Evolutionary conservation across 768 basidiomycete genomes (phyloP).

Genomic region (Candolleomyces aberdarensis): DNA sequence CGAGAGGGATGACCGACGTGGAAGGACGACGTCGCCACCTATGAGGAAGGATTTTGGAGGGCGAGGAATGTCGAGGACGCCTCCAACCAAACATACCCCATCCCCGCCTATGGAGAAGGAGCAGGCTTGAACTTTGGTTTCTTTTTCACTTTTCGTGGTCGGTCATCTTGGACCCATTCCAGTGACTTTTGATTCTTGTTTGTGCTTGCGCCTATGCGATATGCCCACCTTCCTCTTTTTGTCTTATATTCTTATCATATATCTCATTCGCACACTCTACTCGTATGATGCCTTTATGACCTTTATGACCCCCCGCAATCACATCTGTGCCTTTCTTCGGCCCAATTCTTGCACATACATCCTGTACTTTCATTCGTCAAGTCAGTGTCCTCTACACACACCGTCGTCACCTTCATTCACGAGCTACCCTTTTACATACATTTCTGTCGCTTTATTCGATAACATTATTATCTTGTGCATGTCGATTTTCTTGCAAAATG

Average conservation of each 20-base stretch:
- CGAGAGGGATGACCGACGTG: conserved; percentile 43
- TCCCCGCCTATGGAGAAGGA: conserved; percentile 51
- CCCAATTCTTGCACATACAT: too few relatives aligned
- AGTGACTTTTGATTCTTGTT: background rate
- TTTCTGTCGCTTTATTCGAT: conserved; percentile 1
- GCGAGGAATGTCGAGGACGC: conserved; percentile 41
- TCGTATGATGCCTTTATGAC: too few relatives aligned
- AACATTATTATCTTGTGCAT: background rate
- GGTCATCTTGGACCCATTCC: too few relatives aligned
- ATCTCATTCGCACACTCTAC: too few relatives aligned
- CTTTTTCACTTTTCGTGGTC: conserved; percentile 4
- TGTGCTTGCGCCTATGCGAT: background rate
- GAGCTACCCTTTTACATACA: background rate
- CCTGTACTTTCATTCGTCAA: too few relatives aligned
- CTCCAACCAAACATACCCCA: conserved; percentile 49
- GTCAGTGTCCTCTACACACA: too few relatives aligned
- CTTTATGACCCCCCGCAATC: too few relatives aligned
- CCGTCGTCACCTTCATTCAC: background rate
- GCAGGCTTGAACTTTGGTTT: conserved; percentile 11
- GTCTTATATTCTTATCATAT: background rate
- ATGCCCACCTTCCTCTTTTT: conserved; percentile 15
- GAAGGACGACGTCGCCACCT: conserved; percentile 48
- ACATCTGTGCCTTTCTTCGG: too few relatives aligned
- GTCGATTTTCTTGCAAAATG: too few relatives aligned
- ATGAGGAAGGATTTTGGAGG: conserved; percentile 41